phyloP scores from a whole-genome alignment of 2,329 filamentous ascomycete genomes.

The Beauveria varroae region DNA sequence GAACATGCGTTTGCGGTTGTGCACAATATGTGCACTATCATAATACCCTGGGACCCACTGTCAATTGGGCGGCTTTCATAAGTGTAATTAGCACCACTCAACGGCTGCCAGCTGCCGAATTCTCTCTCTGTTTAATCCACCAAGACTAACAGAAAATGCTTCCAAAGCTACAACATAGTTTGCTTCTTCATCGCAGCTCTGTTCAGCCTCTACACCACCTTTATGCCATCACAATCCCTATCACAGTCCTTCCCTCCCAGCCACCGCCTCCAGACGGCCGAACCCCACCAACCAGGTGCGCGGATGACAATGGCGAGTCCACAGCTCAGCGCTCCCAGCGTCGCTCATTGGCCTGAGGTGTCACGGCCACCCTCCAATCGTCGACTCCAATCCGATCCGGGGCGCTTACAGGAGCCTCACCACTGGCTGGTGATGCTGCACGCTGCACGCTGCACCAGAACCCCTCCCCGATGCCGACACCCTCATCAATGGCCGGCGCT shows the following conservation, averaged over 20 bases:
- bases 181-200: not conserved
- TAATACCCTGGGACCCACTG: too few species aligned
- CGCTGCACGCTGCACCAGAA: not conserved
- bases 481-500: not conserved
- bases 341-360: conserved; percentile 3
- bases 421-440: conserved; percentile 1
- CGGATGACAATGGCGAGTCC: not conserved
- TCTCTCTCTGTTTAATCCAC: not conserved
- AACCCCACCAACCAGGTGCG: not conserved
- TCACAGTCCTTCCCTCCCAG: not conserved
- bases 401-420: conserved; percentile 11
- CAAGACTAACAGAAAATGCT: not conserved
- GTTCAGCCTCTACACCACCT: too few species aligned
- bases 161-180: not conserved
- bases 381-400: conserved; percentile 3
- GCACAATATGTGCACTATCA: too few species aligned
- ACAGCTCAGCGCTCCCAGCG: not conserved
- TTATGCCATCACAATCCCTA: not conserved
- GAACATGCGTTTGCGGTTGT: too few species aligned
- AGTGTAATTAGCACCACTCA: not conserved
- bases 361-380: conserved; percentile 6
- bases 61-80: not conserved
- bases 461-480: conserved; percentile 5
- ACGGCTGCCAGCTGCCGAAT: not conserved
- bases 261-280: not conserved